Base-by-base conservation (phyloP, 495 filamentous ascomycete genomes). In the Annulohypoxylon stygium region DNA sequence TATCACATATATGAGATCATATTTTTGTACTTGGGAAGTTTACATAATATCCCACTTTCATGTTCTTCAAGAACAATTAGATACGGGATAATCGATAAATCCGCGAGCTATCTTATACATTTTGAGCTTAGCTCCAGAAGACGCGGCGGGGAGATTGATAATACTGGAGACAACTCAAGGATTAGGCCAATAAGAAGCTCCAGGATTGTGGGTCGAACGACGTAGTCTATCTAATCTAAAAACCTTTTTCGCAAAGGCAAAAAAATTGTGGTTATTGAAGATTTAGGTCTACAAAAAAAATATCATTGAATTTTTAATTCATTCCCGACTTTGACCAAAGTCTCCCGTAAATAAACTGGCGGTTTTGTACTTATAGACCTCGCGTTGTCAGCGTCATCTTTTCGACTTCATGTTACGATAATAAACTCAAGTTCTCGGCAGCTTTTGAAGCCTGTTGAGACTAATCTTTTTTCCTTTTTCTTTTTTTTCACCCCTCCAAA, bases 391-490 rank as follows among this genome's bases (percentile, higher is more conserved):
- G 34, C 43, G 7, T 14, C 3, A 30, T 54, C 14, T 30, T 59
- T n/a, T 43, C 16, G 48, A 54, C 66, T 69, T 70, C 64, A 78
- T 78, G 70, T 72, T 71, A 53, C 55, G 66, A 73, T 61, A 54
- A 61, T 43, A 33, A 47, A 59, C 0, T 23, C 18, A 43, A 59
- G 2, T 54, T 69, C 67, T 71, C 69, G 12, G 45, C 72, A 70
- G 72, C 67, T 65, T 57, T 65, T 45, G 36, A 26, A 69, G 71
- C 62, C 68, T 75, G 76, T 74, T 69, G 69, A 65, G 69, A 69
- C 65, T 39, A 41, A 45, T 0, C 30, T 25, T 53, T 34, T 50
- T 45, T 43, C 12, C 10, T 37, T 55, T 63, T 45, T 23, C 23
- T 61, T 30, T 60, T 63, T 54, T 12, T 37, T n/a, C 4, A 54